These are phyloP conservation scores for Imleria badia DNA, from an alignment of 768 basidiomycete genomes.

Conservation along the genomic window DNA sequence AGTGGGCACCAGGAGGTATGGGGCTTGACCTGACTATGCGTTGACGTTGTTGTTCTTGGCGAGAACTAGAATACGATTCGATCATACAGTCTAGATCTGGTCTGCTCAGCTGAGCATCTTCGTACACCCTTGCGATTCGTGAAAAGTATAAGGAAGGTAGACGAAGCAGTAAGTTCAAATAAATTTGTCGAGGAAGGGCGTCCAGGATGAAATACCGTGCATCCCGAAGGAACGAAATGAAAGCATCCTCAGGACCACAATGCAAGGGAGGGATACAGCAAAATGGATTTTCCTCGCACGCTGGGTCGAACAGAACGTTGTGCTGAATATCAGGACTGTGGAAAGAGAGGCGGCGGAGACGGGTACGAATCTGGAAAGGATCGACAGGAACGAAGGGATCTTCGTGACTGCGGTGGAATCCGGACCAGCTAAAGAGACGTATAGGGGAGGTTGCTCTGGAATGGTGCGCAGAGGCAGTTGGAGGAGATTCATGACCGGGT, in stretches of 20 bases:
- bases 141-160: slow-evolving; percentile 81
- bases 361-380: slow-evolving; percentile 43
- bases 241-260: slow-evolving; percentile 13
- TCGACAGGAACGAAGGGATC: slow-evolving; percentile 58
- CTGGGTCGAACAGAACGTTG: slow-evolving; percentile 15
- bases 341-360: slow-evolving; percentile 21
- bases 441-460: slow-evolving; percentile 56
- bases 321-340: slow-evolving; percentile 22
- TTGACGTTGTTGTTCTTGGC: slow-evolving; percentile 15
- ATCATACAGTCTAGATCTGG: slow-evolving; percentile 65
- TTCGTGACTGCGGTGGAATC: slow-evolving; percentile 50
- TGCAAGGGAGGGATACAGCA: slow-evolving; percentile 22
- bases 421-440: slow-evolving; percentile 54
- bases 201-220: slow-evolving; percentile 32
- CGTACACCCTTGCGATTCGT: slow-evolving; percentile 72
- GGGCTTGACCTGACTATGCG: slow-evolving; percentile 23
- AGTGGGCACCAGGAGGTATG: slow-evolving; percentile 27
- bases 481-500: slow-evolving; percentile 28
- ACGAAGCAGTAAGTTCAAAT: slow-evolving; percentile 53
- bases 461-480: slow-evolving; percentile 32
- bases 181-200: slow-evolving; percentile 42
- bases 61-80: slow-evolving; percentile 29
- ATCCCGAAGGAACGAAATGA: slow-evolving; percentile 19
- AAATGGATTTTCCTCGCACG: slow-evolving; percentile 21
- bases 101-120: slow-evolving; percentile 74